Conservation (phyloP, 805 yeast genomes). For the Vanderwaltozyma polyspora region DNA sequence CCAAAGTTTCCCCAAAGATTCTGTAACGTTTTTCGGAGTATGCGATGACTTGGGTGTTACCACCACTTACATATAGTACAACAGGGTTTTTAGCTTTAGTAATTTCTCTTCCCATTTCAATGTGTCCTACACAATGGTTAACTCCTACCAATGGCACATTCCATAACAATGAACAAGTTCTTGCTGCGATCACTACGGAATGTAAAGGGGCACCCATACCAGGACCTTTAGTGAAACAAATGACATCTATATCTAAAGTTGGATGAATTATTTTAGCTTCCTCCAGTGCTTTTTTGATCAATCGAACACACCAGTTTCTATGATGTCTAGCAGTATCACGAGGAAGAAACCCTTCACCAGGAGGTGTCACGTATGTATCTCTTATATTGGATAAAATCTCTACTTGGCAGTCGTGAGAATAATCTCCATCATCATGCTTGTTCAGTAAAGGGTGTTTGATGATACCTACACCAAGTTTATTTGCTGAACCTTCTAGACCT, state of each 20-base stretch:
- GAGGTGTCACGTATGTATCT: conserved; percentile 92
- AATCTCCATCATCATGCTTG: conserved; percentile 34
- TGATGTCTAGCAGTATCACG: conserved; percentile 96
- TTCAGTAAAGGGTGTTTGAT: conserved; percentile 48
- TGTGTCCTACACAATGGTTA: conserved; percentile 95
- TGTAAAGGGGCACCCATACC: conserved; percentile 99
- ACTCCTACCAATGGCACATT: conserved; percentile 82
- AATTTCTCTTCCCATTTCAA: conserved; percentile 97
- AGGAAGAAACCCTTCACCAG: conserved; percentile 96
- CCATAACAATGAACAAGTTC: conserved; percentile 76
- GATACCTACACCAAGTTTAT: conserved; percentile 89
- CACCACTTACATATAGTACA: conserved; percentile 94
- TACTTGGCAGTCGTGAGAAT: conserved; percentile 50
- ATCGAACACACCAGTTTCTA: conserved; percentile 81
- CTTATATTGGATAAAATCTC: conserved; percentile 78
- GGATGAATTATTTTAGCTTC: conserved; percentile 43
- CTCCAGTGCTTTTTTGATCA: conserved; percentile 52
- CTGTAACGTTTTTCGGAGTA: conserved; percentile 88
- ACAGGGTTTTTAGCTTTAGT: conserved; percentile 98
- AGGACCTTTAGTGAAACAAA: conserved; percentile 95
- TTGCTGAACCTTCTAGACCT: conserved; percentile 96
- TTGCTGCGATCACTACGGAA: conserved; percentile 83
- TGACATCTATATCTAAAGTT: conserved; percentile 51
- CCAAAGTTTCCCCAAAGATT: conserved; percentile 98
- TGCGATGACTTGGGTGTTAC: conserved; percentile 96